Evolutionary conservation across 2,329 filamentous ascomycete genomes (phyloP).

Genomic region (Didymella pinodella): DNA sequence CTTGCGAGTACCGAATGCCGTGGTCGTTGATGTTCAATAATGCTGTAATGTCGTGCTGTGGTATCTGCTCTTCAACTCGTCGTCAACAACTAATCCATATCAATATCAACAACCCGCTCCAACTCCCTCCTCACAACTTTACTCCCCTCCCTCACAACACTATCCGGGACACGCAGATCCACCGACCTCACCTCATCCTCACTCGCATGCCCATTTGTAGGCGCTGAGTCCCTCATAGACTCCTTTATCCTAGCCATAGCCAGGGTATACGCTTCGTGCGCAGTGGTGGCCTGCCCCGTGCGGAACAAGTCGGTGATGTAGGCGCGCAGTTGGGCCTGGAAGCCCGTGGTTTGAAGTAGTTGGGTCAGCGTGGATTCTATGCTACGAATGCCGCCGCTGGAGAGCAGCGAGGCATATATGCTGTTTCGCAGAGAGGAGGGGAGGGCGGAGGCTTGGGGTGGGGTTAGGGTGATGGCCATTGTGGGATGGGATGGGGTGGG

Average conservation of each 20-base stretch:
- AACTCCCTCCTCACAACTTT: constrained; percentile 61
- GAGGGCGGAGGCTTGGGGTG: constrained; percentile 52
- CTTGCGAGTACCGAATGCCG: constrained; percentile 4
- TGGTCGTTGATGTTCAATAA: neutral
- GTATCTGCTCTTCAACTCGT: neutral
- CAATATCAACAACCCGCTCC: constrained; percentile 57
- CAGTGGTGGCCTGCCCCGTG: constrained; percentile 64
- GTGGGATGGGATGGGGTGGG: constrained; percentile 1
- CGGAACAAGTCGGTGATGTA: constrained; percentile 65
- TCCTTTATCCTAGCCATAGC: constrained; percentile 54
- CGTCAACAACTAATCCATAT: constrained; percentile 1
- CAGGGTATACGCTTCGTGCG: constrained; percentile 63
- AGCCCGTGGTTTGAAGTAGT: constrained; percentile 65
- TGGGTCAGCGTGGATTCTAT: constrained; percentile 64
- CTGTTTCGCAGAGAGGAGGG: constrained; percentile 50
- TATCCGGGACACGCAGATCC: constrained; percentile 57
- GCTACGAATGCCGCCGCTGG: constrained; percentile 60
- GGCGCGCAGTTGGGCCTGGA: constrained; percentile 63
- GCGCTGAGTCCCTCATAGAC: constrained; percentile 2
- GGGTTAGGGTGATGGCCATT: constrained; percentile 38
- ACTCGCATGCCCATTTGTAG: constrained; percentile 33
- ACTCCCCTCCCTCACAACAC: constrained; percentile 60
- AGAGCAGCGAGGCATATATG: constrained; percentile 58
- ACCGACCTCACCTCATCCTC: constrained; percentile 30
- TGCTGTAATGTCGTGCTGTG: neutral